These are phyloP conservation scores for Arctium minus DNA, from an alignment of 129 eudicot genomes.

Conservation along the genomic window DNA sequence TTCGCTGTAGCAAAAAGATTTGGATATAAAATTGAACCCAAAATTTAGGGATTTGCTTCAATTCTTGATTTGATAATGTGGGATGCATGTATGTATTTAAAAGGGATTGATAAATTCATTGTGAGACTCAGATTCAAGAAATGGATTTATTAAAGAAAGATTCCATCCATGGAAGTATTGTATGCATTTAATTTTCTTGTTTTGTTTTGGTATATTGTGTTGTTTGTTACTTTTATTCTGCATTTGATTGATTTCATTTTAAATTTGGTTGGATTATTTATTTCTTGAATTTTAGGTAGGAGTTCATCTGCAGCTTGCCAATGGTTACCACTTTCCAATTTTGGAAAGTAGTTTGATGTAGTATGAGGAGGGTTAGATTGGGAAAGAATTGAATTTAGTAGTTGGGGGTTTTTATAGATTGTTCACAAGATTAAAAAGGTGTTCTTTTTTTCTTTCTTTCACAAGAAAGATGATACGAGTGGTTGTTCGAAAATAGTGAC, in stretches of 20 bases:
- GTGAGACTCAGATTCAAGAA: neutral
- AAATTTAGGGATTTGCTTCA: neutral
- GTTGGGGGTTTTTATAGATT: conserved; percentile 22
- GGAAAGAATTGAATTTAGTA: conserved; percentile 13
- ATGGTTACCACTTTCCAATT: conserved; percentile 21
- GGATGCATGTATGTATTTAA: neutral
- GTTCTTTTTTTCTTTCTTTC: neutral
- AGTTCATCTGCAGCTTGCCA: conserved; percentile 16
- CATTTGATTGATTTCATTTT: neutral
- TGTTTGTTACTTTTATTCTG: conserved; percentile 5
- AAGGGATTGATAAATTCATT: neutral
- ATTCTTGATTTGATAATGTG: conserved; percentile 15
- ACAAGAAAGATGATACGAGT: conserved; percentile 29
- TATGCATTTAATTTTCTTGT: conserved; percentile 15
- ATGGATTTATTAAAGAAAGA: conserved; percentile 15
- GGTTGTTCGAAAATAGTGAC: conserved; percentile 19
- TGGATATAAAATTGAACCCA: neutral
- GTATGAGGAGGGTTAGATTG: conserved; percentile 10
- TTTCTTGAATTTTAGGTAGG: conserved; percentile 21
- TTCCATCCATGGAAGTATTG: conserved; percentile 5
- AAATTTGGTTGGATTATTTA: conserved; percentile 13
- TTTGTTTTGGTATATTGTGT: conserved; percentile 6
- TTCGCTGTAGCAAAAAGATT: neutral
- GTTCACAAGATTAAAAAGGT: conserved; percentile 28
- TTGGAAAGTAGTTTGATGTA: conserved; percentile 7